phyloP scores from a whole-genome alignment of 805 yeast species.

The Yarrowia sp. region DNA sequence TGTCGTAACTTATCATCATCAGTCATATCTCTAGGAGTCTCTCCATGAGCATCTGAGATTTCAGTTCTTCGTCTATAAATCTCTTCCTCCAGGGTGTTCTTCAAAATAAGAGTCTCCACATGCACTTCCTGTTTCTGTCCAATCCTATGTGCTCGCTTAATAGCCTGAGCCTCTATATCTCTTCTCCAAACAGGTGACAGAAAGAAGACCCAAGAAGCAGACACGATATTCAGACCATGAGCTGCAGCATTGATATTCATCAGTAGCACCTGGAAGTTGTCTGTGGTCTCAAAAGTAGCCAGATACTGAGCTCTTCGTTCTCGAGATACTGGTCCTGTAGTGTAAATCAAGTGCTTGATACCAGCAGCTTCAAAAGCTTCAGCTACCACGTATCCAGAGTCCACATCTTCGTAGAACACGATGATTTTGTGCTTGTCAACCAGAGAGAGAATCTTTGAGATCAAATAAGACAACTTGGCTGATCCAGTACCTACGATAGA shows the following conservation, averaged over 20 bases:
- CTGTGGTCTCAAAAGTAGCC: conserved; percentile 33
- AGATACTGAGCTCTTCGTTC: conserved; percentile 53
- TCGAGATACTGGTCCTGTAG: conserved; percentile 52
- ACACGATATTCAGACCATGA: conserved; percentile 82
- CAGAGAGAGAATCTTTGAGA: conserved; percentile 54
- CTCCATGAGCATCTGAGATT: background rate
- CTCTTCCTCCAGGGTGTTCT: conserved; percentile 71
- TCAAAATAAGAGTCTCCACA: conserved; percentile 76
- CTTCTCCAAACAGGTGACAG: conserved; percentile 99
- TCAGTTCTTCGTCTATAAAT: conserved; percentile 26
- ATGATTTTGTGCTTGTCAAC: conserved; percentile 50
- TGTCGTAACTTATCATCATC: conserved; percentile 3
- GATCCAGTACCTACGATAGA: conserved; percentile 54
- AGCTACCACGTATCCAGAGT: conserved; percentile 63
- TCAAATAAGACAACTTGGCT: conserved; percentile 59
- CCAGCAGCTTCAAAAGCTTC: conserved; percentile 65
- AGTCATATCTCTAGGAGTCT: background rate
- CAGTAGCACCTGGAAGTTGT: conserved; percentile 48
- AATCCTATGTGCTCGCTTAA: conserved; percentile 85
- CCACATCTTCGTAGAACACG: conserved; percentile 69
- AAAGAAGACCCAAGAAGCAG: conserved; percentile 79
- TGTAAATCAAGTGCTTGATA: conserved; percentile 58
- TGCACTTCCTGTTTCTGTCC: conserved; percentile 76
- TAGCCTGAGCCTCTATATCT: conserved; percentile 86
- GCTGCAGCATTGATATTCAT: conserved; percentile 90